Base-by-base conservation (phyloP, 371 early-diverging fungal species). In the Apophysomyces variabilis region DNA sequence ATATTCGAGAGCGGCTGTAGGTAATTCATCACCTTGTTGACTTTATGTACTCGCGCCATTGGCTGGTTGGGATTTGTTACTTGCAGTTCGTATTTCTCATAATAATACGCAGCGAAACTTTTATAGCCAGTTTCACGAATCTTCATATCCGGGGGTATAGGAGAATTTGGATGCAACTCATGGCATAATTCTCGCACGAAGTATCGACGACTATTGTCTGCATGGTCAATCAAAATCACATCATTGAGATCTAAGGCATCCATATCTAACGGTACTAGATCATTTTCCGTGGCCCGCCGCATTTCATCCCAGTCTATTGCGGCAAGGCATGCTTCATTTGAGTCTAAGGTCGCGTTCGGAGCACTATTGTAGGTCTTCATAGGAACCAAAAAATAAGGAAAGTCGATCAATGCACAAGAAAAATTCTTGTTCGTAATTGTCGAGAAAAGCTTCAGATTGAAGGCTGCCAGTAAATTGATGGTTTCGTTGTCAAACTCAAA, bases 271-370 rank as follows among this genome's bases (percentile, higher is more conserved):
- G 69, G 61, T 0, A 66, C 43, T 2, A 18, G 21, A 18, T 61
- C 62, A 0, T 67, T 68, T 13, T 74, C 67, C 0, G 69, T 70
- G 7, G 64, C 65, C 0, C 41, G 60, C 0, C 60, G 32, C 1
- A 90, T 69, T 57, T 79, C 84, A 13, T 80, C 70, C 91, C 91
- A 92, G 38, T 91, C 89, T 43, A 93, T 78, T 0, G 69, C 45
- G 8, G 68, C 44, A n/a, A 7, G 16, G 60, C 56, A 44, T 16
- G 45, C 16, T n/a, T 45, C 58, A 35, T 21, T 38, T 5, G 41
- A 7, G 38, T 65, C 35, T 5, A 69, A 38, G 7, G 45, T 46
- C 39, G 18, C 1, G 1, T 46, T 45, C 1, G 63, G 45, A 35
- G 70, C 58, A 58, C 66, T 38, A 65, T 72, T 14, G 1, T 59